phyloP scores from a whole-genome alignment of 2,329 filamentous ascomycete genomes.

The Diaporthe helianthi region DNA sequence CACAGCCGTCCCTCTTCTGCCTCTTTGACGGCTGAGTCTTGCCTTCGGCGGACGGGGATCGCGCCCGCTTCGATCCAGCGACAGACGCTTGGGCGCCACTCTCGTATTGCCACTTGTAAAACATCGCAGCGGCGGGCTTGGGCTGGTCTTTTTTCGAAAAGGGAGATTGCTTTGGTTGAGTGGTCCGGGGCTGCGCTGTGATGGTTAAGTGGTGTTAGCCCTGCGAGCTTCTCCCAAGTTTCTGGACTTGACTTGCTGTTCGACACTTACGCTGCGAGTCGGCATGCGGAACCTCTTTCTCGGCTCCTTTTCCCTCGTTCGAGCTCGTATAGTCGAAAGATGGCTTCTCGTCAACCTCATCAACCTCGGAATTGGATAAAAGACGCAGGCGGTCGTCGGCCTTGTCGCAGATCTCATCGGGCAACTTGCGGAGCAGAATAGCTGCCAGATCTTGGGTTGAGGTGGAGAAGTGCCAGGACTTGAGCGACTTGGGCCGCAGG shows the following conservation, averaged over 20 bases:
- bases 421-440: background rate
- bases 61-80: background rate
- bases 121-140: too few relatives aligned
- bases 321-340: background rate
- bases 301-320: background rate
- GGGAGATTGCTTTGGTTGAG: background rate
- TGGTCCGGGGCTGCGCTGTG: background rate
- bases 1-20: background rate
- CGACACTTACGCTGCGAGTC: background rate
- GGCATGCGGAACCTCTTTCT: background rate
- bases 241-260: background rate
- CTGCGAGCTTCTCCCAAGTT: background rate
- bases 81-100: background rate
- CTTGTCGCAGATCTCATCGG: background rate
- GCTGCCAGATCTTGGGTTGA: background rate
- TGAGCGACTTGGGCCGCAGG: too few relatives aligned
- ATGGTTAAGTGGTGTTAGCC: background rate
- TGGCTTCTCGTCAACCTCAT: too few relatives aligned
- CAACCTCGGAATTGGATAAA: background rate
- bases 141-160: background rate
- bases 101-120: background rate
- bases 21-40: background rate
- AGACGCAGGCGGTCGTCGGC: background rate
- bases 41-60: background rate
- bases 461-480: background rate